Base-by-base conservation (phyloP, 2,329 filamentous ascomycete species). In the Colletotrichum liaoningense region DNA sequence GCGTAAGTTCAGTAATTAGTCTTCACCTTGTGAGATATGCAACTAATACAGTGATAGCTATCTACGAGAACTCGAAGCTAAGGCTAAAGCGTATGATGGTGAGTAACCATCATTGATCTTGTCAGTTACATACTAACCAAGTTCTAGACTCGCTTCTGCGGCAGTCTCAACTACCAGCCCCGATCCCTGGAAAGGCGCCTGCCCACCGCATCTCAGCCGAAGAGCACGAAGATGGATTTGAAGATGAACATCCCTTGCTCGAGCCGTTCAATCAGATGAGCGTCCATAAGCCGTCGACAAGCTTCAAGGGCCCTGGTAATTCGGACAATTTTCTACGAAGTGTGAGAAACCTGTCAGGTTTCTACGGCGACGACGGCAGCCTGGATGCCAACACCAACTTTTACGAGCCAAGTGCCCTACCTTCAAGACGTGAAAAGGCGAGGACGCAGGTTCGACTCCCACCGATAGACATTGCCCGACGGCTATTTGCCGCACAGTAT, bases 401-500 rank as follows among this genome's bases (percentile, higher is more conserved):
- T 30, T 83, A 82, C 63, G 80, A 83, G 28, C 80, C 80, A 1
- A 78, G 77, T 2, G 79, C 80, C 3, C 74, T 84, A 9, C 81
- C 82, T 0, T 81, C 82, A 1, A 78, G 81, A 4, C 77, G 79
- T 9, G 77, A 77, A 19, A 65, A 71, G 3, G 77, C 77, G 24
- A 73, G 74, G 9, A 72, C 71, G 5, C 76, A 74, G 6, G 74
- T 85, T 24, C 80, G 83, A 16, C 79, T 89, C 1, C 88, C 88
- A 0, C 87, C 87, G 0, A 81, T 85, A 12, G 85, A 88, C 38
- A 85, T 88, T 74, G 87, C 87, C 0, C 86, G 85, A 64, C 81
- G 86, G 16, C 80, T 88, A 2, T 89, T 87, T 72, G 82, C 83
- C 33, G 85, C 87, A 0, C 88, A 90, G 70, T 88, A 89, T 77